Evolutionary conservation across 805 yeast species (phyloP), one percentile per base, ranked within the genome.

Genomic region (Hanseniaspora vineae): DNA sequence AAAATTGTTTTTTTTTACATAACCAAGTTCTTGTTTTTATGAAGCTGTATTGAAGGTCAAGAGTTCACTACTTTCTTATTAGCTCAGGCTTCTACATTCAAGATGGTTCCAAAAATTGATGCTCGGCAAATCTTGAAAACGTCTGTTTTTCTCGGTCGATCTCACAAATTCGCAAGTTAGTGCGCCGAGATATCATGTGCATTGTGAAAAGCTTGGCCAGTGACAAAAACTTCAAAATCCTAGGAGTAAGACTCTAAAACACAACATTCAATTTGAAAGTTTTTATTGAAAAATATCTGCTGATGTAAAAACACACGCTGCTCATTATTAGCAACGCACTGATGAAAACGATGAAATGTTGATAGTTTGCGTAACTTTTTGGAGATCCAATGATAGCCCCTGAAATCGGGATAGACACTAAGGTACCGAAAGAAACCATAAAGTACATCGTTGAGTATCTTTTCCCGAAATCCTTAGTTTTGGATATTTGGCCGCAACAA

Each of bases 391-490:
- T 66, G 39, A 72, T 61, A 4, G 68, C 67, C 33, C 76, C 70
- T 0, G 73, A 71, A 9, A 70, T 57, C 2, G 78, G 77, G 20
- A 73, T 64, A 14, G 69, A 61, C 6, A 67, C 61, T 33, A 74
- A 59, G 44, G 65, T 63, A 18, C 70, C 70, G 52, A 75, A 67
- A 2, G 81, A 69, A 4, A 73, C 77, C 55, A 76, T 60, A 42
- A 75, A 69, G 56, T 77, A 78, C 58, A 75, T 69, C 2, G 76
- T 69, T 2, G 77, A 73, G 54, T 72, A 73, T 29, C 74, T 66
- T 52, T 69, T 67, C 14, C 78, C 78, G 54, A 72, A 73, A 49
- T 65, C 68, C 37, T 71, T 71, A 1, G 70, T 68, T 44, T 71
- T 69, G 31, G 78, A 72, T 35, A 77, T 73, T 40, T 72, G 74